Evolutionary conservation across 768 basidiomycete genomes (phyloP).

Genomic region (Lactifluus echinatus): DNA sequence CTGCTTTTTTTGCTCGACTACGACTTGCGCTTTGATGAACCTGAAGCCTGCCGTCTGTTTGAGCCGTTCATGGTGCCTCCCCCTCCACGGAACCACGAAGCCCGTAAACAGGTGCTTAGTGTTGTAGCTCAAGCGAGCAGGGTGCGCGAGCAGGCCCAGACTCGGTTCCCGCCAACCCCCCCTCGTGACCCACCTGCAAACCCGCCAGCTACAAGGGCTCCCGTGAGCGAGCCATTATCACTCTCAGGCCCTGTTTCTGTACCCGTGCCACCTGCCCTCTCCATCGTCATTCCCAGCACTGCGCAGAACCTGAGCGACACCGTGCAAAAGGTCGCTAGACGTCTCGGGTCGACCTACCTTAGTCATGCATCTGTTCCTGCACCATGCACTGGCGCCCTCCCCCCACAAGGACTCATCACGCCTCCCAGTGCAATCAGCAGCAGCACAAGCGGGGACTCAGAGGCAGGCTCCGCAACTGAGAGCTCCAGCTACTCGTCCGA

Average conservation of each 20-base stretch:
- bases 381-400: neutral
- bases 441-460: constrained; percentile 19
- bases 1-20: constrained; percentile 88
- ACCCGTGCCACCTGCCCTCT: constrained; percentile 20
- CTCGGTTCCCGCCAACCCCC: constrained; percentile 35
- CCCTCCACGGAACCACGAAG: constrained; percentile 28
- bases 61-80: constrained; percentile 48
- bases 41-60: constrained; percentile 60
- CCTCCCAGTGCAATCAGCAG: constrained; percentile 15
- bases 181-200: constrained; percentile 28
- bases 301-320: constrained; percentile 39
- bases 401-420: constrained; percentile 3
- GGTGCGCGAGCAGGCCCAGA: constrained; percentile 42
- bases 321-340: constrained; percentile 51
- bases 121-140: constrained; percentile 46
- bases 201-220: constrained; percentile 19
- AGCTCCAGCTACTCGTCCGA: constrained; percentile 15
- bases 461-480: constrained; percentile 12
- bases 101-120: constrained; percentile 45
- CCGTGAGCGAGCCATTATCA: neutral
- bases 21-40: constrained; percentile 83
- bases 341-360: constrained; percentile 39
- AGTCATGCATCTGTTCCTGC: constrained; percentile 21
- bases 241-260: neutral
- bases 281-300: constrained; percentile 11